phyloP scores from a whole-genome alignment of 2,329 filamentous ascomycete genomes.

The Sporothrix pallida region DNA sequence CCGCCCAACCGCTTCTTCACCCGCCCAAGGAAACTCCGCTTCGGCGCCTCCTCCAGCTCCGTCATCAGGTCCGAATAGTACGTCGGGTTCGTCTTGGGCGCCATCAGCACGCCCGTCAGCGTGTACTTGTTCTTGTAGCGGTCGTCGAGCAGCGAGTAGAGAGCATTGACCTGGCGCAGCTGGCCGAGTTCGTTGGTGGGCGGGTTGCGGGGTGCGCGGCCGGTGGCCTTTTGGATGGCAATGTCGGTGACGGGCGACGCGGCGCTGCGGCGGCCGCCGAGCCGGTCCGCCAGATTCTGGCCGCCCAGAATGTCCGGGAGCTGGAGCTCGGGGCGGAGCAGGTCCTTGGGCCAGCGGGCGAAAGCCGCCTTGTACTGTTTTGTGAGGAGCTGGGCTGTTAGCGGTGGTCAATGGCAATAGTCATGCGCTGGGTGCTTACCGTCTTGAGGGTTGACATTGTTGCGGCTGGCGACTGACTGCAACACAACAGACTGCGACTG shows the following conservation, averaged over 20 bases:
- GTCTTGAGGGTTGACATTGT: conserved; percentile 31
- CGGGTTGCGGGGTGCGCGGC: conserved; percentile 9
- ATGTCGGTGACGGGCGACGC: conserved; percentile 1
- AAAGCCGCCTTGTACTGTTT: conserved; percentile 58
- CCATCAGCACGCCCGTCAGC: conserved; percentile 57
- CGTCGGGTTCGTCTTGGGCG: conserved; percentile 66
- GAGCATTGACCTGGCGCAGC: conserved; percentile 62
- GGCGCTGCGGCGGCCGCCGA: conserved; percentile 43
- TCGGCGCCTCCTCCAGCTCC: conserved; percentile 68
- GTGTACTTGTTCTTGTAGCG: conserved; percentile 62
- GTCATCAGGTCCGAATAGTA: conserved; percentile 66
- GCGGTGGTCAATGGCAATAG: too few relatives aligned
- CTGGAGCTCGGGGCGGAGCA: conserved; percentile 66
- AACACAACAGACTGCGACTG: not conserved
- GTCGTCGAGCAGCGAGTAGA: conserved; percentile 65
- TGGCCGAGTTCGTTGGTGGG: conserved; percentile 53
- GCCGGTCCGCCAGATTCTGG: conserved; percentile 49
- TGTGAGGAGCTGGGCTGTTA: conserved; percentile 48
- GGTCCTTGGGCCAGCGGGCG: conserved; percentile 67
- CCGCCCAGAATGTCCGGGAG: conserved; percentile 61
- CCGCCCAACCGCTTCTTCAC: conserved; percentile 62
- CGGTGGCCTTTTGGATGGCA: conserved; percentile 29
- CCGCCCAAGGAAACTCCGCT: conserved; percentile 59
- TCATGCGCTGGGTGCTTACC: too few relatives aligned
- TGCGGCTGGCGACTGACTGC: not conserved